These are phyloP conservation scores for Russula sp. DNA, from an alignment of 768 basidiomycete species.

Conservation along the genomic window DNA sequence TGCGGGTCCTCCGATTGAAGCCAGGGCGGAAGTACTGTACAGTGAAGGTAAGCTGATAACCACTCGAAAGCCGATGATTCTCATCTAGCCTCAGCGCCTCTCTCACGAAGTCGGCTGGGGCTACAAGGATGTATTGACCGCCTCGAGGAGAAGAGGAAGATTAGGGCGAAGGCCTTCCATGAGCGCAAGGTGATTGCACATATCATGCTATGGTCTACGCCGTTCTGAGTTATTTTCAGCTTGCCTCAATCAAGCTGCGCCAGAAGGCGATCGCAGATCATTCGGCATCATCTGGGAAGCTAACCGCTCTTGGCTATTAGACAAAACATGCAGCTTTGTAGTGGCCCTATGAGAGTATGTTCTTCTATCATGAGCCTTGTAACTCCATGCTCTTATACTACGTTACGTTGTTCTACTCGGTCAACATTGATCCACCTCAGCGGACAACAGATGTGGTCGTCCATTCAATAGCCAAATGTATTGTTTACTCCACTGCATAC, in stretches of 20 bases:
- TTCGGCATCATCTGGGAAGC: conserved; percentile 74
- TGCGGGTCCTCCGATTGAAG: conserved; percentile 96
- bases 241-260: conserved; percentile 89
- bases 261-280: conserved; percentile 81
- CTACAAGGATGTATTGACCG: conserved; percentile 99
- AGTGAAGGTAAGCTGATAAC: conserved; percentile 70
- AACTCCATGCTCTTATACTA: conserved; percentile 35
- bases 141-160: conserved; percentile 99
- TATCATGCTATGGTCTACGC: background rate
- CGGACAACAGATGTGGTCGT: background rate
- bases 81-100: conserved; percentile 64
- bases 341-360: conserved; percentile 41
- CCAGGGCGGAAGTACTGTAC: conserved; percentile 99
- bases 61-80: background rate
- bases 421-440: conserved; percentile 11
- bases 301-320: conserved; percentile 90
- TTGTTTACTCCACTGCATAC: background rate
- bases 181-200: conserved; percentile 88
- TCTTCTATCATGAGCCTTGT: conserved; percentile 46
- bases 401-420: conserved; percentile 18
- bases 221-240: conserved; percentile 42
- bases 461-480: background rate
- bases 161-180: conserved; percentile 98
- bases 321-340: conserved; percentile 26
- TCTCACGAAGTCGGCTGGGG: conserved; percentile 99